These are phyloP conservation scores for Hypericum perforatum DNA, from an alignment of 345 rosid species.

Conservation along the genomic window DNA sequence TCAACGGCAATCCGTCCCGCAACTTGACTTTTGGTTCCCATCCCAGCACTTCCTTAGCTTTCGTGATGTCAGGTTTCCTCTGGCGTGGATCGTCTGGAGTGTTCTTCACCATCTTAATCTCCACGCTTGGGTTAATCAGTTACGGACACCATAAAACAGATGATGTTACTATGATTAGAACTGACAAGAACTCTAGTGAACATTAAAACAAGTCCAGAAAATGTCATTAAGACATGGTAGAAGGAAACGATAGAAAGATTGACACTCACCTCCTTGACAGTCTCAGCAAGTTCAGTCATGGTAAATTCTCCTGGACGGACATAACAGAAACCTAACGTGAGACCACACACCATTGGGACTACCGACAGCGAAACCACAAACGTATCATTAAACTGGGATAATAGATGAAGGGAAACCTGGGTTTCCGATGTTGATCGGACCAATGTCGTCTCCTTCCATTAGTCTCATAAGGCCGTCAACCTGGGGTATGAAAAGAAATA, in stretches of 20 bases:
- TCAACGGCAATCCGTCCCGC: constrained; percentile 76
- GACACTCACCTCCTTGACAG: constrained; percentile 71
- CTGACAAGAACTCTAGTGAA: too few relatives aligned
- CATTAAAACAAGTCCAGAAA: too few relatives aligned
- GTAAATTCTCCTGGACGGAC: constrained; percentile 65
- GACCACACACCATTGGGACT: background rate
- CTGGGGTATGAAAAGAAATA: constrained; percentile 17
- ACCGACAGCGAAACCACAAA: background rate
- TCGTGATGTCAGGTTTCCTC: constrained; percentile 82
- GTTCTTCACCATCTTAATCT: constrained; percentile 81
- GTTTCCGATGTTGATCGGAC: constrained; percentile 95
- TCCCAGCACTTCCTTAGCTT: constrained; percentile 73
- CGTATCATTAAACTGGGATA: background rate
- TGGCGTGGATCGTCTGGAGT: constrained; percentile 90
- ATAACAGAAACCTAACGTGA: background rate
- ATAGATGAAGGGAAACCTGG: constrained; percentile 41
- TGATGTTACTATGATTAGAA: too few relatives aligned
- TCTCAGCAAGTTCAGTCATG: constrained; percentile 84
- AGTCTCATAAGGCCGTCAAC: constrained; percentile 93
- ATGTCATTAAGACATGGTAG: too few relatives aligned
- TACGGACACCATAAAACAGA: constrained; percentile 12
- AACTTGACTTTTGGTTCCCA: constrained; percentile 90
- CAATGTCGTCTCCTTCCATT: constrained; percentile 92
- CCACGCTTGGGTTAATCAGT: constrained; percentile 69
- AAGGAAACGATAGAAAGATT: background rate